Evolutionary conservation across 1,284 basidiomycete species (phyloP).

Genomic region (Puccinia hordei): DNA sequence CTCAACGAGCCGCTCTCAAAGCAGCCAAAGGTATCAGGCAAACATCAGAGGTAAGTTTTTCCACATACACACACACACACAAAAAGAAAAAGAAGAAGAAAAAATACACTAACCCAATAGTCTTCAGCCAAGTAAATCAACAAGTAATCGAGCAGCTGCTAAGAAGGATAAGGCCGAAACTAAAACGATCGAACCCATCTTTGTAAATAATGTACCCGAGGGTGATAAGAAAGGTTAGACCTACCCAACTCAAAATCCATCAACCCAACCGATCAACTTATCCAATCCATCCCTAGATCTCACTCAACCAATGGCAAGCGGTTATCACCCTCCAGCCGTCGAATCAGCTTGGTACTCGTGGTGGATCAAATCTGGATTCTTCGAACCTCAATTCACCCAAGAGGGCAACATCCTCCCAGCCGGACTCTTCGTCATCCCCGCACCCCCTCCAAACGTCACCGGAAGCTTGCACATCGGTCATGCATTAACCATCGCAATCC

Average conservation of each 20-base stretch:
- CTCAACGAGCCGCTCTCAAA: constrained; percentile 36
- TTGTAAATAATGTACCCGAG: constrained; percentile 37
- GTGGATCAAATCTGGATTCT: constrained; percentile 90
- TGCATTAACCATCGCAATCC: constrained; percentile 87
- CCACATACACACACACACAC: no score
- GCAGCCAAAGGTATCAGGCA: constrained; percentile 24
- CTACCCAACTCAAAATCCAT: background rate
- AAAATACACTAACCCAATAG: no score
- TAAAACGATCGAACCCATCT: constrained; percentile 18
- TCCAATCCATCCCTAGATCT: constrained; percentile 68
- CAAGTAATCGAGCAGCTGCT: constrained; percentile 26
- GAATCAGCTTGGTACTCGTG: constrained; percentile 98
- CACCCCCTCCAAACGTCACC: constrained; percentile 98
- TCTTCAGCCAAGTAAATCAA: constrained; percentile 8
- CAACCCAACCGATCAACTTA: background rate
- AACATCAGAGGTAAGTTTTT: background rate
- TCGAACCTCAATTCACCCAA: constrained; percentile 72
- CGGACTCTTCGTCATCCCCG: constrained; percentile 77
- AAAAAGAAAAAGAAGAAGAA: no score
- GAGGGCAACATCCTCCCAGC: constrained; percentile 63
- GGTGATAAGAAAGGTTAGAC: constrained; percentile 37
- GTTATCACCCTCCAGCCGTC: constrained; percentile 92
- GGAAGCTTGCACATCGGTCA: constrained; percentile 96
- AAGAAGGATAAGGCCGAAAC: constrained; percentile 40
- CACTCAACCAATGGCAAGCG: constrained; percentile 78